A percentile compares a stretch with the other conserved stretches of the same genome.
phyloP scores from a whole-genome alignment of 805 yeast genomes.

The Metschnikowia reukaufii region DNA sequence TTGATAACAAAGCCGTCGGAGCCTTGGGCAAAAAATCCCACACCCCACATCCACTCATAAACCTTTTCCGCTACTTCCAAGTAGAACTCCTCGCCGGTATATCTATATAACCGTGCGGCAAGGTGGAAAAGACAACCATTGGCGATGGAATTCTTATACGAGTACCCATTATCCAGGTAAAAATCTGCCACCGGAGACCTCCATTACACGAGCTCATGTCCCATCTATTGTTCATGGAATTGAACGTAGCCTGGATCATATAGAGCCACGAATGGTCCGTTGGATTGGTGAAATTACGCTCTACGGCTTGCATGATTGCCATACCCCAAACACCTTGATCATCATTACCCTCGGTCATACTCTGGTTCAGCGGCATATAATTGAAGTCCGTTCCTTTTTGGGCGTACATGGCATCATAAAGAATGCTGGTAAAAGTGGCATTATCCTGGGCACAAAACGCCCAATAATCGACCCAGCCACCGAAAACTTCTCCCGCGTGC shows the following conservation, averaged over 20 bases:
- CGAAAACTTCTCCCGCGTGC: conserved; percentile 54
- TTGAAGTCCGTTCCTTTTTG: conserved; percentile 44
- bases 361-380: conserved; percentile 47
- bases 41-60: conserved; percentile 46
- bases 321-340: conserved; percentile 56
- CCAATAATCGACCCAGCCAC: conserved; percentile 44
- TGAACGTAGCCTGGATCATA: conserved; percentile 43
- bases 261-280: conserved; percentile 39
- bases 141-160: conserved; percentile 45
- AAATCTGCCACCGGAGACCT: conserved; percentile 50
- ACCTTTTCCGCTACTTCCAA: conserved; percentile 43
- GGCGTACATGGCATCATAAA: conserved; percentile 41
- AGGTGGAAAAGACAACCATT: conserved; percentile 46
- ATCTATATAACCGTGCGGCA: conserved; percentile 46
- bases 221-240: conserved; percentile 48
- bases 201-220: conserved; percentile 39
- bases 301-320: conserved; percentile 48
- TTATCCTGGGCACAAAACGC: conserved; percentile 39
- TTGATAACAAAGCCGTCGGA: conserved; percentile 37
- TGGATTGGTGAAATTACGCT: conserved; percentile 38
- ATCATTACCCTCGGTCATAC: conserved; percentile 50
- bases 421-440: conserved; percentile 26
- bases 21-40: conserved; percentile 20
- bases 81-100: conserved; percentile 40
- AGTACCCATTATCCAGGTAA: conserved; percentile 48